phyloP scores from a whole-genome alignment of 768 basidiomycete genomes.

The Pisolithus microcarpus region DNA sequence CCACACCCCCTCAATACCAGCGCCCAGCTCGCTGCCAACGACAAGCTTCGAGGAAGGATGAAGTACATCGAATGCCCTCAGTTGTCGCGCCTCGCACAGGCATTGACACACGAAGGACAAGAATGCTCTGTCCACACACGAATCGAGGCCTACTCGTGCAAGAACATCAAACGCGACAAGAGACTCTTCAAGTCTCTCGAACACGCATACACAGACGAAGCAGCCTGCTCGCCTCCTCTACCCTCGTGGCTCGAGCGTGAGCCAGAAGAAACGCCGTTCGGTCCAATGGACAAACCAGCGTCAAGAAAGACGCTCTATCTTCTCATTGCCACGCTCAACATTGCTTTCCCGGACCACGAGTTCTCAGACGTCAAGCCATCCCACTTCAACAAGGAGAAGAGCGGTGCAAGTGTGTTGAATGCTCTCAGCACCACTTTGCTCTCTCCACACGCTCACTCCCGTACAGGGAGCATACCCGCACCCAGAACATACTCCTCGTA shows the following conservation, averaged over 20 bases:
- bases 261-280: constrained; percentile 80
- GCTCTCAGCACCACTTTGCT: constrained; percentile 78
- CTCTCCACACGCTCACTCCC: constrained; percentile 47
- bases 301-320: constrained; percentile 92
- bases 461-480: constrained; percentile 46
- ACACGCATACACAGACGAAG: constrained; percentile 68
- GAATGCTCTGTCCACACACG: constrained; percentile 87
- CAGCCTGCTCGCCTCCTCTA: constrained; percentile 78
- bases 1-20: not conserved
- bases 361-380: constrained; percentile 89
- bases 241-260: constrained; percentile 71
- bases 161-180: constrained; percentile 95
- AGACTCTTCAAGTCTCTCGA: constrained; percentile 92
- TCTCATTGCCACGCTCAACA: constrained; percentile 93
- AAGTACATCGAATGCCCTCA: constrained; percentile 87
- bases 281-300: constrained; percentile 77
- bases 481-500: constrained; percentile 84
- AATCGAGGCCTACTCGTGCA: constrained; percentile 96
- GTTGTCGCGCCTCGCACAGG: constrained; percentile 66
- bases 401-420: constrained; percentile 69
- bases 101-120: constrained; percentile 78
- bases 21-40: not conserved
- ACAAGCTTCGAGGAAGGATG: constrained; percentile 37
- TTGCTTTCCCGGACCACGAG: constrained; percentile 96
- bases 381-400: constrained; percentile 82